Evolutionary conservation across 2,329 filamentous ascomycete genomes (phyloP), one percentile per base, ranked within the genome.

Genomic region (Diaporthe velutina): DNA sequence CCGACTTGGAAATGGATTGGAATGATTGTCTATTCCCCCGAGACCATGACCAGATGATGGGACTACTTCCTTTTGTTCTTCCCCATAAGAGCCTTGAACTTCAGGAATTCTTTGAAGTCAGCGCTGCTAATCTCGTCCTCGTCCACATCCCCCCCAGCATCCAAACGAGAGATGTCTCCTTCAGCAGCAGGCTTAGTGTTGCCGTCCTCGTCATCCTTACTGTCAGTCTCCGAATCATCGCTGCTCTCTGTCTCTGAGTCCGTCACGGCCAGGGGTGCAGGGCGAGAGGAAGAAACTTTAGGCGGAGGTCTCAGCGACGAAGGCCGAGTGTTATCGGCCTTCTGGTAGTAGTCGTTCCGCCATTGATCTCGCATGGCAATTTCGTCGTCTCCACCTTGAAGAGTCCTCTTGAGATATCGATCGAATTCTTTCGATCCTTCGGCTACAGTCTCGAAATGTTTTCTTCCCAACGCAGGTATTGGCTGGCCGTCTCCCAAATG

Each of bases 391-490:
- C 57, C 17, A 12, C 45, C 70, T 13, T 67, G 70, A 6, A 67
- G 70, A 40, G 57, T 66, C 22, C 33, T 50, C 40, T 17, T 73
- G 9, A 73, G 40, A 4, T 73, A 73, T 3, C 17, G 30, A 35
- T 73, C 70, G 25, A 73, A 66, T 52, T 73, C 55, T 60, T 73
- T 73, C 9, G 57, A 73, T 7, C 70, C 70, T 15, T 52, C 33
- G 30, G 57, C 55, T 10, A 73, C 57, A 1, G 60, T 66, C 57
- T 73, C 70, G 22, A 66, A 73, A 2, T 66, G 42, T 4, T 42
- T 22, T 22, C 22, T 66, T 28, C 45, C 70, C 33, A 73, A 12
- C 15, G n/a, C 57, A 50, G 70, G 70, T 28, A 38, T 42, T 35
- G 70, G 15, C n/a, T 64, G 22, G 10, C 30, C 70, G 7, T 22